phyloP scores from a whole-genome alignment of 495 filamentous ascomycete species.

The Achaetomiella virescens region DNA sequence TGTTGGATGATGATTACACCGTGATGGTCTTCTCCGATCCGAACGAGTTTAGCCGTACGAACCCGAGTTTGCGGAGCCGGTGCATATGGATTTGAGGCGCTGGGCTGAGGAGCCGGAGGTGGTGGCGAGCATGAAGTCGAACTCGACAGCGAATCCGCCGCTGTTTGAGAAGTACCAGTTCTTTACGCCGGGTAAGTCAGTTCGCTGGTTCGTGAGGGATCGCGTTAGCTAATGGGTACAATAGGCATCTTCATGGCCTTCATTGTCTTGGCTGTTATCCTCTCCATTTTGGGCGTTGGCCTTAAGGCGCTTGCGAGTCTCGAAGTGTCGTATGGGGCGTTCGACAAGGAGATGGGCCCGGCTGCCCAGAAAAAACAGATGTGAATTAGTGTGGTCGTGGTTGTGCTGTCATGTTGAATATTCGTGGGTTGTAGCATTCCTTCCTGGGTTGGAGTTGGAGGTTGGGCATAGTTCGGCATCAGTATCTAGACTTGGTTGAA shows the following conservation, averaged over 20 bases:
- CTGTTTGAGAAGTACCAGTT: constrained; percentile 91
- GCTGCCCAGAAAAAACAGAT: constrained; percentile 79
- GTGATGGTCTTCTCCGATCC: constrained; percentile 40
- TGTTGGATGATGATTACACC: constrained; percentile 38
- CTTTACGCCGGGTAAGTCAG: constrained; percentile 59
- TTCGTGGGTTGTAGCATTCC: constrained; percentile 14
- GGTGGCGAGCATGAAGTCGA: constrained; percentile 15
- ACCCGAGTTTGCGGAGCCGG: constrained; percentile 37
- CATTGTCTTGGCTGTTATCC: constrained; percentile 52
- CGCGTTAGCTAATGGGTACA: background rate
- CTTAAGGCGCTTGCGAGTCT: constrained; percentile 70
- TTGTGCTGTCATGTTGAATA: background rate
- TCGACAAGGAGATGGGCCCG: constrained; percentile 92
- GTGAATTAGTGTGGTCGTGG: constrained; percentile 26
- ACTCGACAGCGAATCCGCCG: constrained; percentile 38
- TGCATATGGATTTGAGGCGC: constrained; percentile 47
- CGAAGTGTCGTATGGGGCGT: constrained; percentile 85
- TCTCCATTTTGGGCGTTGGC: constrained; percentile 71
- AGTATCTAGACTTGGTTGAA: constrained; percentile 5
- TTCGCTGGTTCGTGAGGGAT: background rate
- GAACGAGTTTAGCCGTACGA: constrained; percentile 39
- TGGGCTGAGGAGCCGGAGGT: constrained; percentile 15
- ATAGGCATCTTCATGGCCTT: constrained; percentile 71
- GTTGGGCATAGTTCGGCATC: constrained; percentile 13
- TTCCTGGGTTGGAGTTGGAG: constrained; percentile 15